phyloP scores from a whole-genome alignment of 106 monocot species.

The Acanthochlamys bracteata region DNA sequence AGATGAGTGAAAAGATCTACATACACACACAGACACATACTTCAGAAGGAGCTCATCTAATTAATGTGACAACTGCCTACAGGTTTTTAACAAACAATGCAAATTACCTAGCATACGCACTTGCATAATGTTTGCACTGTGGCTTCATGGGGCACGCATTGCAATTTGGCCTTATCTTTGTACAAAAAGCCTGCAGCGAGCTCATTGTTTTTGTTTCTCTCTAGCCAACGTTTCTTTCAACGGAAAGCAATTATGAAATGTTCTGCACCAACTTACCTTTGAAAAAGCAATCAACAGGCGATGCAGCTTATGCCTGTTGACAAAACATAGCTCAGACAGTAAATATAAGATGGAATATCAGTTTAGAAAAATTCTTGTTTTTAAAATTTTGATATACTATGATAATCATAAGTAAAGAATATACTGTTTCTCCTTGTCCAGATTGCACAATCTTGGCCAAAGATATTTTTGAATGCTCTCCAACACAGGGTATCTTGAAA shows the following conservation, averaged over 20 bases:
- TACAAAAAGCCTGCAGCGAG: constrained; percentile 69
- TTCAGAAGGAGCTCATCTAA: neutral
- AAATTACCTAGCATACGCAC: constrained; percentile 70
- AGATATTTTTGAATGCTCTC: constrained; percentile 81
- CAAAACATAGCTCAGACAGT: neutral
- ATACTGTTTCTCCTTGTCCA: constrained; percentile 74
- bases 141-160: constrained; percentile 79
- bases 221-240: no score
- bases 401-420: neutral
- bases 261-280: constrained; percentile 38
- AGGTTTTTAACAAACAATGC: neutral
- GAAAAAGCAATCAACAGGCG: constrained; percentile 81
- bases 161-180: constrained; percentile 86
- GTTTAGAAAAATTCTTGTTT: neutral
- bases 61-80: neutral
- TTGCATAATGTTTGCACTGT: constrained; percentile 82
- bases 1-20: no score
- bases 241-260: neutral
- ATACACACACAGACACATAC: neutral
- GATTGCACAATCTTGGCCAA: constrained; percentile 73
- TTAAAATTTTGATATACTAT: no score
- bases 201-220: neutral
- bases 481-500: constrained; percentile 57
- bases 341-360: neutral
- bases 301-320: constrained; percentile 71